Evolutionary conservation across 2,329 filamentous ascomycete species (phyloP), one percentile per base, ranked within the genome.

Genomic region (Phaeoacremonium minimum): DNA sequence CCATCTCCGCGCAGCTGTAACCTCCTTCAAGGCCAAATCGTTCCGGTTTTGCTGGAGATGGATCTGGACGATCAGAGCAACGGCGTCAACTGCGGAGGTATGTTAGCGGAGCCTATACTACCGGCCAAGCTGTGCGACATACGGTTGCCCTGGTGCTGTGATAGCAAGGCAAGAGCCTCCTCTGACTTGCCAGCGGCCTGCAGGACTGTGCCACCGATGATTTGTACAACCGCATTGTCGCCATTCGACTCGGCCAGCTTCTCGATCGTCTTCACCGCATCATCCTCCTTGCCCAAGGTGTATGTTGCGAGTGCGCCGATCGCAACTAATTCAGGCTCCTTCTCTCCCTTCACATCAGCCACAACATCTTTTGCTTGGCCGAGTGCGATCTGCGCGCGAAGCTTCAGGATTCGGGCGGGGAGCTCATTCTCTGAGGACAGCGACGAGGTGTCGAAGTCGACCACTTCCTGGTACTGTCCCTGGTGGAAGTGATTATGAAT

Each of bases 21-120:
- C 89, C 66, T 96, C 91, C 64, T 95, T 95, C 11, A 89, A 53
- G 2, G 93, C 93, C 33, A 96, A 78, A 60, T 97, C 91, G 52
- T 84, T 84, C 49, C 91, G 80, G 70, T 96, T 96, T 58, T 95
- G 88, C 50, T 87, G 77, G 8, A 97, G 80, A 56, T 96, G 84
- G 49, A 97, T 94, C 61, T 98, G 91, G 18, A 90, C 82, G 46
- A 93, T 90, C 43, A 97, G 68, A 30, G 90, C 85, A 35, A 96
- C 87, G 37, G 87, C 85, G 48, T 83, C 78, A 41, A 83, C 77
- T 81, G 40, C 15, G 33, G n/a, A 33, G 7, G 3, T 7, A 9
- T n/a, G n/a, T n/a, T n/a, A n/a, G n/a, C n/a, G n/a, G n/a, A n/a
- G n/a, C n/a, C n/a, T n/a, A n/a, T n/a, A n/a, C n/a, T n/a, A n/a